Percentiles rank a stretch among this genome's conserved stretches.
phyloP scores from a whole-genome alignment of 331 rosid species.

The Dryas integrifolia region DNA sequence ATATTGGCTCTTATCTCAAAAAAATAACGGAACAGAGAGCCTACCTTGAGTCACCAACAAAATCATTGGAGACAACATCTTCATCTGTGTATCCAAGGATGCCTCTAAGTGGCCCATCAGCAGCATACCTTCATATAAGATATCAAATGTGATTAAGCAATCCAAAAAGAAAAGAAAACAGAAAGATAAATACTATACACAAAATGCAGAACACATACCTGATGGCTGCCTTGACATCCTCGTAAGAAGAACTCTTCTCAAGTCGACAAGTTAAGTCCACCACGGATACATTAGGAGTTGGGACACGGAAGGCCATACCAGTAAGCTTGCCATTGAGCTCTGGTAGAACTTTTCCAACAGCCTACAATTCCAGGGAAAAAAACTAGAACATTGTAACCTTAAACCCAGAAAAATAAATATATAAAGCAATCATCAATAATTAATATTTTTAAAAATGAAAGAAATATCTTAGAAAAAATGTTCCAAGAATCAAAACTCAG shows the following conservation, averaged over 20 bases:
- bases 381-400: background rate
- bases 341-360: constrained; percentile 98
- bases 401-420: background rate
- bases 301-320: constrained; percentile 99
- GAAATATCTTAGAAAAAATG: background rate
- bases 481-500: background rate
- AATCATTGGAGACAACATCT: constrained; percentile 94
- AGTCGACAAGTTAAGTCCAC: constrained; percentile 97
- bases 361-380: constrained; percentile 43
- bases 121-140: constrained; percentile 57
- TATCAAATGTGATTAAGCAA: background rate
- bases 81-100: constrained; percentile 96
- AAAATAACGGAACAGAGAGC: background rate
- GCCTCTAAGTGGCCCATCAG: constrained; percentile 81
- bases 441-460: background rate
- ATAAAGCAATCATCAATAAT: background rate
- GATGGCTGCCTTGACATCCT: constrained; percentile 85
- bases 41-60: constrained; percentile 91
- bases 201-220: constrained; percentile 43
- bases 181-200: background rate
- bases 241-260: constrained; percentile 72
- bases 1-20: background rate
- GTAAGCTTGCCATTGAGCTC: constrained; percentile 97
- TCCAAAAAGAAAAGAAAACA: background rate
- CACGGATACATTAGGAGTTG: constrained; percentile 92